These are phyloP conservation scores for Zasmidium angulare DNA, from an alignment of 2,329 filamentous ascomycete genomes.

Conservation along the genomic window DNA sequence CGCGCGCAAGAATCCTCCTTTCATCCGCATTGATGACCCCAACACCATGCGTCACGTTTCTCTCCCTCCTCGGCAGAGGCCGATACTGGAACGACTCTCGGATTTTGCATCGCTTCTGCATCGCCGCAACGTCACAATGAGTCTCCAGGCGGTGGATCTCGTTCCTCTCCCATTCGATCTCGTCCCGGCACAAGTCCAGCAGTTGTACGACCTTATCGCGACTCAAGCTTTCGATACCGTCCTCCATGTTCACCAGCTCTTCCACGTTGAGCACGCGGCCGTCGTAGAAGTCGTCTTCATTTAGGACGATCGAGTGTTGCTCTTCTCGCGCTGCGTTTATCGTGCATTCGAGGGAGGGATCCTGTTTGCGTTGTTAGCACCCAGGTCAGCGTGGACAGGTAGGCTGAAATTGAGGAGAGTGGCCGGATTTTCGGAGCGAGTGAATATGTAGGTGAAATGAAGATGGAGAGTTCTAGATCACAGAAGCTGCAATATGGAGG, in stretches of 20 bases:
- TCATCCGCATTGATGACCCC: not conserved
- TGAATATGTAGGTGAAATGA: too few species aligned
- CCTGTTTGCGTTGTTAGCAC: too few species aligned
- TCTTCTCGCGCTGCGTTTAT: conserved; percentile 4
- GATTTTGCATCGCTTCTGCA: conserved; percentile 3
- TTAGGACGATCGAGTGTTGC: conserved; percentile 10
- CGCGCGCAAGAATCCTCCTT: not conserved
- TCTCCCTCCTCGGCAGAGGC: conserved; percentile 8
- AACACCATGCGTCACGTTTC: not conserved
- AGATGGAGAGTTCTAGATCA: too few species aligned
- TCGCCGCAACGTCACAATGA: conserved; percentile 15
- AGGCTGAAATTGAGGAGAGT: too few species aligned
- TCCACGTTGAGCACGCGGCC: conserved; percentile 10
- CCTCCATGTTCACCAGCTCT: not conserved
- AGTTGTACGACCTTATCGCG: not conserved
- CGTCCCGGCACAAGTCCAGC: conserved; percentile 12
- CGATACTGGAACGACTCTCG: conserved; percentile 14
- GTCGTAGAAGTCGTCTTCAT: conserved; percentile 13
- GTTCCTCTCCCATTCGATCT: conserved; percentile 17
- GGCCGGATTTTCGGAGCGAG: too few species aligned
- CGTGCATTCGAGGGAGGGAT: conserved; percentile 15
- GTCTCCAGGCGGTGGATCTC: conserved; percentile 15
- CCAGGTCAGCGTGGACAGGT: too few species aligned
- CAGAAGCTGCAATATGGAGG: not conserved
- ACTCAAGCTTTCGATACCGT: conserved; percentile 1